Evolutionary conservation across 1,284 basidiomycete genomes (phyloP), one percentile per base, ranked within the genome.

Genomic region (Rhodotorula sp.): DNA sequence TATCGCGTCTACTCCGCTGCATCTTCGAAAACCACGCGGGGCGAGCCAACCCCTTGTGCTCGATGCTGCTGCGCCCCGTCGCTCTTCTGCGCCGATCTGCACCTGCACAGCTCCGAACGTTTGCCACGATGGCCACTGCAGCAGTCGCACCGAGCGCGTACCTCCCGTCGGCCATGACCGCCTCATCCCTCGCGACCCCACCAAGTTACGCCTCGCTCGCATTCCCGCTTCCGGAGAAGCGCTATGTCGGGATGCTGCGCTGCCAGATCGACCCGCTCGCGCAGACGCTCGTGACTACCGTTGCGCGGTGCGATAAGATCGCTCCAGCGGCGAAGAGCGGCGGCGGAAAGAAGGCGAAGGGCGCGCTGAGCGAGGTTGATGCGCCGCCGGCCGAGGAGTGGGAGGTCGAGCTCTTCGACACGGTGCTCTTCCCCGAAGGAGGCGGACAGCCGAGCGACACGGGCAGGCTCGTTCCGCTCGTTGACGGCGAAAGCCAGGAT

Each of bases 391-490:
- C 62, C 44, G 73, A 78, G 2, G 54, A 74, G 23, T 79, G 74
- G 70, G 76, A 77, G 53, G 83, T 94, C 7, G 85, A 90, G 73
- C 82, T 91, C 53, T 87, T 89, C 71, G 92, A 94, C 80, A 93
- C 91, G 2, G 85, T 92, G n/a, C 85, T 93, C 57, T 94, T 94
- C 78, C 92, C 92, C 0, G 92, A 94, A 82, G 84, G 83, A 19
- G 92, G 92, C 21, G 91, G 91, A 4, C 92, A 95, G 77, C 90
- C 91, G 0, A 88, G 88, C 9, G 92, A 94, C 78, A 88, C 88
- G 34, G 92, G 92, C 0, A 67, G 84, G 14, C 82, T 94, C 27
- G 84, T 84, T 1, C 56, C 80, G 0, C 53, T 77, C 23, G 45
- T 81, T 19, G 77, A 79, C 0, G 81, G 21, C 7, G 50, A 48